Evolutionary conservation across 352 stramenopile species (phyloP), one percentile per base, ranked within the genome.

Genomic region (Peronospora destructor): DNA sequence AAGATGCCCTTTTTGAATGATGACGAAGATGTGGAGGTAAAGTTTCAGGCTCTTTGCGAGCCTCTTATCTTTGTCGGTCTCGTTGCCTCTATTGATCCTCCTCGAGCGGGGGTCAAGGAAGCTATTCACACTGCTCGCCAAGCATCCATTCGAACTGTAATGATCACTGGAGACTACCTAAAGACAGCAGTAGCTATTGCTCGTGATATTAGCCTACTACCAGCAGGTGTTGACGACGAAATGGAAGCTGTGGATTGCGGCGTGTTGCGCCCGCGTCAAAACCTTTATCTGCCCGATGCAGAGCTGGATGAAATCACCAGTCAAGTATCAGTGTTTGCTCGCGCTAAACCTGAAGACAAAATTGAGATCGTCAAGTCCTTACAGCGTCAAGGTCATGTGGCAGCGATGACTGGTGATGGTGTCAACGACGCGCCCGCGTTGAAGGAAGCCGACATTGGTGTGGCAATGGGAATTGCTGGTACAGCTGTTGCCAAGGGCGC

Each of bases 371-470:
- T 98, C 5, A 84, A 94, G 47, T 95, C 89, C 14, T 66, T 98
- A 2, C 91, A 98, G 65, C 71, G 77, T 26, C 73, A 85, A 57
- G 76, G 73, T 2, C 63, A 82, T 13, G 68, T 87, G 0, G 86
- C 97, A 17, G 94, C 94, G 1, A 97, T 99, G 75, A 99, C 96
- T 6, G 96, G 96, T 30, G 96, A 99, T 61, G 96, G 96, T 49
- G 97, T 97, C 4, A 99, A 99, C 66, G 96, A 99, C 70, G 95
- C 95, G 2, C 96, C 95, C 13, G 95, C 96, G 0, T 61, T 99
- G 16, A 98, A 98, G 67, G 91, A 84, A 38, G 89, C 91, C 4
- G 91, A 98, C 49, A 97, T 99, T 57, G 88, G 91, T 35, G 88
- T 86, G 9, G 94, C 92, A 10, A 99, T 99, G 95, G 95, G 95